These are phyloP conservation scores for Debaryomyces coudertii DNA, from an alignment of 1,139 yeast species.

Conservation along the genomic window DNA sequence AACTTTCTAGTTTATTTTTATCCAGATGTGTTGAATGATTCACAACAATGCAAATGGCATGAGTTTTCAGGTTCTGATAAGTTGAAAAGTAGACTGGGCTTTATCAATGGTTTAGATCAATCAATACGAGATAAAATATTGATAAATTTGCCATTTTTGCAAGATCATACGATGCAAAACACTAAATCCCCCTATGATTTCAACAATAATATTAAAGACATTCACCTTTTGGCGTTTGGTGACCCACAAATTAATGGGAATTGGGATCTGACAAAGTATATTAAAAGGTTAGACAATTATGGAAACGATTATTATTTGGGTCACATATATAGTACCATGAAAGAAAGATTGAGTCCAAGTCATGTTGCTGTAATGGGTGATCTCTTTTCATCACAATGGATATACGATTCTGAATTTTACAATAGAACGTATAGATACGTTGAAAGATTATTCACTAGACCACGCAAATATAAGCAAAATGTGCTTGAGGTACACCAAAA, in stretches of 20 bases:
- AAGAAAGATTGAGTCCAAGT: slow-evolving; percentile 63
- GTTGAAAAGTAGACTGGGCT: slow-evolving; percentile 19
- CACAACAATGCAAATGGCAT: slow-evolving; percentile 64
- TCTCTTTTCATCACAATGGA: slow-evolving; percentile 95
- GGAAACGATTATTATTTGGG: slow-evolving; percentile 91
- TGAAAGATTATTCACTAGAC: slow-evolving; percentile 63
- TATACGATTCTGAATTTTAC: slow-evolving; percentile 80
- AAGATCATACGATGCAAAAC: slow-evolving; percentile 18
- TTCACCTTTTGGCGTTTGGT: slow-evolving; percentile 78
- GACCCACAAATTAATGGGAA: slow-evolving; percentile 96
- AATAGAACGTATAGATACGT: slow-evolving; percentile 75
- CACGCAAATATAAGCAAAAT: slow-evolving; percentile 49
- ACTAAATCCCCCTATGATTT: slow-evolving; percentile 15
- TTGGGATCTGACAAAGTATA: slow-evolving; percentile 70
- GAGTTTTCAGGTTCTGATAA: slow-evolving; percentile 20
- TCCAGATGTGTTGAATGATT: slow-evolving; percentile 58
- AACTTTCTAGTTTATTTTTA: slow-evolving; percentile 71
- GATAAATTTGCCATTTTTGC: slow-evolving; percentile 36
- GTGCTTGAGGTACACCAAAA: slow-evolving; percentile 49
- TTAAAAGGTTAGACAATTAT: slow-evolving; percentile 75
- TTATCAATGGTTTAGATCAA: slow-evolving; percentile 28
- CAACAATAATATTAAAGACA: slow-evolving; percentile 40
- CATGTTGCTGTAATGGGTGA: slow-evolving; percentile 94
- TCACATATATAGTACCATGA: slow-evolving; percentile 74
- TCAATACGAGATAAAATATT: slow-evolving; percentile 27